phyloP scores from a whole-genome alignment of 2,329 filamentous ascomycete species.

The Trichoderma sp. region DNA sequence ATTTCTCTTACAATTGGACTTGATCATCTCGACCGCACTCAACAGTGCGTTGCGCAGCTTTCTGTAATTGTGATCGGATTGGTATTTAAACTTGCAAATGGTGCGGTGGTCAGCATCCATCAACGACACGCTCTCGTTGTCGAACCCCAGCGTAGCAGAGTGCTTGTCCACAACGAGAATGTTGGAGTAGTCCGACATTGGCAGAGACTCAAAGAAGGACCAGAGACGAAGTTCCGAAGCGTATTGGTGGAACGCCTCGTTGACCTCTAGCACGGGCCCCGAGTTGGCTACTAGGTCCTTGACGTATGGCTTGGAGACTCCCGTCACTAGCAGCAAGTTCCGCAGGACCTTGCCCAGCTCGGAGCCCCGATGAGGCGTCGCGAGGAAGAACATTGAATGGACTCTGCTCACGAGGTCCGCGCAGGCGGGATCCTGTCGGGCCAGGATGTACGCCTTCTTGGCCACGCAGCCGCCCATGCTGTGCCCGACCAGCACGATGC shows the following conservation, averaged over 20 bases:
- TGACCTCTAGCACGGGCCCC: neutral
- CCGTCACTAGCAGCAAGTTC: neutral
- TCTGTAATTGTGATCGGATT: neutral
- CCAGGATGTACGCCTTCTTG: constrained; percentile 23
- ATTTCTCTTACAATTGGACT: too few relatives aligned
- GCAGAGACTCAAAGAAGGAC: constrained; percentile 20
- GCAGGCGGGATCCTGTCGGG: neutral
- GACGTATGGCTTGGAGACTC: constrained; percentile 10
- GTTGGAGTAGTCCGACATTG: too few relatives aligned
- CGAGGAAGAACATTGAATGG: constrained; percentile 25
- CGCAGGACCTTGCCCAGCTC: neutral
- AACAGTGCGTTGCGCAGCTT: neutral
- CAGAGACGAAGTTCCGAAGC: constrained; percentile 6
- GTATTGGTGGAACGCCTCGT: neutral
- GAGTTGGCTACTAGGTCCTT: constrained; percentile 9
- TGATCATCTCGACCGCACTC: neutral
- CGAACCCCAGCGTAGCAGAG: neutral
- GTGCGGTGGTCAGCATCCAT: neutral
- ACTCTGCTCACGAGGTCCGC: constrained; percentile 6
- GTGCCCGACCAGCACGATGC: constrained; percentile 18
- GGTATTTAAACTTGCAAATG: too few relatives aligned
- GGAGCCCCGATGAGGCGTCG: constrained; percentile 22
- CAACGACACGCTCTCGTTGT: neutral
- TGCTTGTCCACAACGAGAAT: neutral
- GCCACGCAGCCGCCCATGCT: constrained; percentile 25